Conservation (phyloP, 2,329 filamentous ascomycete genomes). For the Colletotrichum sp. region DNA sequence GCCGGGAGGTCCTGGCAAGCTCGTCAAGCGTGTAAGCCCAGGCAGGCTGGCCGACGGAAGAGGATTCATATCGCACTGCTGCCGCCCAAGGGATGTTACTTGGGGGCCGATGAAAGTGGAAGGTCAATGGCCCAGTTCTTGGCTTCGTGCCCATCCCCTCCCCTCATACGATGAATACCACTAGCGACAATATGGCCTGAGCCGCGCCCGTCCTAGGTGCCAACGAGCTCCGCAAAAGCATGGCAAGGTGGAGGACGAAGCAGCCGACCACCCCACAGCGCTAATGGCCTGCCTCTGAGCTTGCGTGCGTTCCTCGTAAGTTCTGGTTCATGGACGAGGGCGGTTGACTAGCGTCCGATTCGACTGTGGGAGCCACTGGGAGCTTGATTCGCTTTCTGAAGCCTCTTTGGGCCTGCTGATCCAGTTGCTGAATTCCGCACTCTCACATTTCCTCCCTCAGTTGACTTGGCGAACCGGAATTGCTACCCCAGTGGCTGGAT, state of each 20-base stretch:
- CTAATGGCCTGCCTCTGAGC: neutral
- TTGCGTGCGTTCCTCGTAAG: constrained; percentile 2
- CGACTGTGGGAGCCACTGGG: constrained; percentile 16
- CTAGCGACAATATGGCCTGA: constrained; percentile 13
- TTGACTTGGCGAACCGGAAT: neutral
- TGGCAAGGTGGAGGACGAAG: constrained; percentile 13
- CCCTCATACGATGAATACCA: constrained; percentile 10
- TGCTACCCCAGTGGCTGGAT: neutral
- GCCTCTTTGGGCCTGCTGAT: constrained; percentile 18
- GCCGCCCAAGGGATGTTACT: constrained; percentile 14
- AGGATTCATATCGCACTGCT: neutral
- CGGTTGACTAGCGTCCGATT: constrained; percentile 19
- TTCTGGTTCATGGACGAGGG: constrained; percentile 3
- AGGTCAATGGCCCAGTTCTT: constrained; percentile 12
- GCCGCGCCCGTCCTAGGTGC: constrained; percentile 12
- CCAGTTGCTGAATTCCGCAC: constrained; percentile 10
- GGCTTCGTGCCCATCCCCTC: neutral
- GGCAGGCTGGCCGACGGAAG: neutral
- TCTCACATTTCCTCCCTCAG: neutral
- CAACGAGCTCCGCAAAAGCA: constrained; percentile 15
- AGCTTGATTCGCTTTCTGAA: constrained; percentile 22
- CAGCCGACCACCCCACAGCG: neutral
- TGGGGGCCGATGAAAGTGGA: constrained; percentile 21
- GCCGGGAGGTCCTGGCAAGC: neutral
- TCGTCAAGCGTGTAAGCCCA: neutral